phyloP scores from a whole-genome alignment of 345 rosid species.

The Syzygium grande region DNA sequence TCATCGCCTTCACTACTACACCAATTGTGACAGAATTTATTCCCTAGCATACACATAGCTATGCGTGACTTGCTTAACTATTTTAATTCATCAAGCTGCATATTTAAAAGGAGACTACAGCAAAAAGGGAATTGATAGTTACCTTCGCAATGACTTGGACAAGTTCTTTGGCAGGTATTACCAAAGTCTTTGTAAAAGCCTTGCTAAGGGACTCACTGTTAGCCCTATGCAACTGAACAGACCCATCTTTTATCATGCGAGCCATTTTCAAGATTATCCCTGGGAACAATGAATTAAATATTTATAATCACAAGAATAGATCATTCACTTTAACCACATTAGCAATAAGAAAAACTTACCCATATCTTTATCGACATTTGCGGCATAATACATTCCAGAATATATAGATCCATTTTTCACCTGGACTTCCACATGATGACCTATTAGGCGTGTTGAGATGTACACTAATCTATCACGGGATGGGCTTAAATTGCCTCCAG shows the following conservation, averaged over 20 bases:
- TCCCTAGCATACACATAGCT: neutral
- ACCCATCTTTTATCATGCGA: slow-evolving; percentile 58
- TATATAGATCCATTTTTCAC: slow-evolving; percentile 81
- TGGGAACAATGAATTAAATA: slow-evolving; percentile 20
- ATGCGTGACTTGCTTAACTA: neutral
- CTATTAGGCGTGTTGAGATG: slow-evolving; percentile 61
- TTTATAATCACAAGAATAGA: neutral
- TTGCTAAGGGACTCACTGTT: slow-evolving; percentile 46
- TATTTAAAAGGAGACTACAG: neutral
- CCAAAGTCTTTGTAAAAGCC: slow-evolving; percentile 56
- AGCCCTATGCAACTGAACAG: slow-evolving; percentile 45
- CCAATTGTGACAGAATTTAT: neutral
- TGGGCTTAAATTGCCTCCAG: slow-evolving; percentile 46
- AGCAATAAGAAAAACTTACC: slow-evolving; percentile 29
- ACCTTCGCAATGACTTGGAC: slow-evolving; percentile 96
- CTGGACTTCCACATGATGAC: slow-evolving; percentile 82
- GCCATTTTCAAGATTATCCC: slow-evolving; percentile 91
- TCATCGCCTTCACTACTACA: neutral
- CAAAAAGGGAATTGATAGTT: neutral
- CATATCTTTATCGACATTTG: slow-evolving; percentile 65
- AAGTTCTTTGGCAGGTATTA: slow-evolving; percentile 74
- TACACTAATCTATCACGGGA: slow-evolving; percentile 66
- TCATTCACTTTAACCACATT: neutral
- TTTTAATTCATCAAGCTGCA: neutral
- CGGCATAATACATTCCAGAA: slow-evolving; percentile 78